Base-by-base conservation (phyloP, 1,139 yeast genomes). In the Blastobotrys indianensis region DNA sequence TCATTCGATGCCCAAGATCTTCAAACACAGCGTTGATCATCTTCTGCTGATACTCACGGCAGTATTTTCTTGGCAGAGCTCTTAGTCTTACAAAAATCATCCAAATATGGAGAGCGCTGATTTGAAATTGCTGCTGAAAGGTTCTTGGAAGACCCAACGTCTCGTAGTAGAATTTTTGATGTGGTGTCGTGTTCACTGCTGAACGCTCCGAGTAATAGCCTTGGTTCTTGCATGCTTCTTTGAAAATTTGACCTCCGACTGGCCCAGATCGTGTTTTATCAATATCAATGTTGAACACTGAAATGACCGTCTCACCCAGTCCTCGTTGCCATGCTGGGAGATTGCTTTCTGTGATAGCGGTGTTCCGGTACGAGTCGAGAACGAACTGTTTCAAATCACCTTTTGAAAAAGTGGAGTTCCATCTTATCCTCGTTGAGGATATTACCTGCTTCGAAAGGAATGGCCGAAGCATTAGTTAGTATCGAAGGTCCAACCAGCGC, bases 111-210 rank as follows among this genome's bases (percentile, higher is more conserved):
- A 92, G 73, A 2, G 84, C 75, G 4, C 95, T 85, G 55, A 92
- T 84, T 67, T 90, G 97, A 62, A 83, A 90, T 95, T 97, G 92
- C 66, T 88, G 95, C 23, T 92, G 80, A 62, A 90, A 92, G 0
- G 97, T 82, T 61, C 77, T 75, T 17, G 96, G 97, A 59, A 94
- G 72, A 20, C 78, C 82, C 50, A 92, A 70, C 8, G 92, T 85
- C 48, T 85, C 84, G 61, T 86, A 90, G 54, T 65, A 68, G 51
- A 65, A 68, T 37, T 58, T 58, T 8, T 58, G 57, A 9, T 62
- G 53, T 37, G 60, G 52, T n/a, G 64, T 60, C 11, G 23, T 10
- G n/a, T 15, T 32, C 11, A 11, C 36, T 6, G 29, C 16, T n/a
- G 34, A 32, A n/a, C 17, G 12, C n/a, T 45, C 43, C 11, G 79